Base-by-base conservation (phyloP, 768 basidiomycete genomes). In the Sarcodon aspratus region DNA sequence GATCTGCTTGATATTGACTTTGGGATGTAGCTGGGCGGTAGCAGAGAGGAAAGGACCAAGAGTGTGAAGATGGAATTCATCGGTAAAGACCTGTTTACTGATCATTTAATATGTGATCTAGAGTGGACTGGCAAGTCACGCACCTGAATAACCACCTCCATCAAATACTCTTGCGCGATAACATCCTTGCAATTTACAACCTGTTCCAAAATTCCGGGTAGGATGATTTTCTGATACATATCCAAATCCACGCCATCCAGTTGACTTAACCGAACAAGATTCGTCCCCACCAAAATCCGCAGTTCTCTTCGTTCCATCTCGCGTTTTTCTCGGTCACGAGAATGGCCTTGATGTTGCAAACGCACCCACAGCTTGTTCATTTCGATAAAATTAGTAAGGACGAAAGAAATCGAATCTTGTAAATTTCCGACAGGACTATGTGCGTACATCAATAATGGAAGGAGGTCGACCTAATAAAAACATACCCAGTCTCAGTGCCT, bases 301-400 rank as follows among this genome's bases (percentile, higher is more conserved):
- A 99, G 69, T 56, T 99, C 96, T 51, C 85, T 81, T 32, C 96
- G 83, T 61, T 99, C 96, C 73, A 95, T 72, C 64, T 98, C 96
- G 47, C 96, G 86, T 65, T 96, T 96, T 63, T 99, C 96, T 47
- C 94, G 81, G 63, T 99, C 96, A 44, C 92, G 79, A 1, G 93
- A 96, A 59, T 98, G 94, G 0, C 95, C 96, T 60, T 95, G 90
- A 59, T 99, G 96, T 64, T 98, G 96, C 9, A 98, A 74, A 36
- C 96, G 88, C 3, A 99, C 95, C 96, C 96, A 98, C 18, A 98
- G 82, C 63, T 98, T 99, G 76, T 98, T 98, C 95, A 98, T 99
- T 62, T 99, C 96, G 62, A 99, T 91, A 60, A 99, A 98, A 66
- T 98, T 98, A 52, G 93, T 97, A 51, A 99, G 75, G 36, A 97